phyloP scores from a whole-genome alignment of 495 filamentous ascomycete genomes.

The Pyrenula massariospora region DNA sequence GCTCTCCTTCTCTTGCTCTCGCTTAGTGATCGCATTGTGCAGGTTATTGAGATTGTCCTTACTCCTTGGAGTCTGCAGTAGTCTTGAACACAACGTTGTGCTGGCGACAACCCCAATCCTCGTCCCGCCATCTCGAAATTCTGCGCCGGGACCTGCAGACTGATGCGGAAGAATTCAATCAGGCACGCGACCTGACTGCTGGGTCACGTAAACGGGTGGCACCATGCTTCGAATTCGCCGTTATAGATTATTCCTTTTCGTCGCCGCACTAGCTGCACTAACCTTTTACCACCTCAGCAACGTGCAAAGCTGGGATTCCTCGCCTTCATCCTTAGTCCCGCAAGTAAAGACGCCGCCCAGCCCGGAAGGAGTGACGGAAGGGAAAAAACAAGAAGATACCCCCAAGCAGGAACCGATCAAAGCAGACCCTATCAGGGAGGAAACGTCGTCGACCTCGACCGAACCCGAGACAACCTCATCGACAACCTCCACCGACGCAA shows the following conservation, averaged over 20 bases:
- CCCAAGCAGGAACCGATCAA: constrained; percentile 4
- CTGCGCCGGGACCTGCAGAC: not conserved
- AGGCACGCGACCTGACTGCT: not conserved
- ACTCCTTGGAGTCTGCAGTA: too few relatives aligned
- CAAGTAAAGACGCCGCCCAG: not conserved
- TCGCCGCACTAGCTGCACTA: constrained; percentile 52
- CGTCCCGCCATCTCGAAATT: not conserved
- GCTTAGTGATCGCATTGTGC: too few relatives aligned
- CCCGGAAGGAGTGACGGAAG: not conserved
- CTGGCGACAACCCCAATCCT: too few relatives aligned
- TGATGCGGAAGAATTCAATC: not conserved
- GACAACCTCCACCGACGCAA: not conserved
- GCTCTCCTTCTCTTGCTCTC: too few relatives aligned
- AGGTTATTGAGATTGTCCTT: too few relatives aligned
- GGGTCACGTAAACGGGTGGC: constrained; percentile 1
- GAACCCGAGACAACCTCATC: constrained; percentile 3
- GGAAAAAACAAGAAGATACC: not conserved
- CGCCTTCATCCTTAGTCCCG: not conserved
- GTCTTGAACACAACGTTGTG: too few relatives aligned
- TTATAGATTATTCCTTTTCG: constrained; percentile 63
- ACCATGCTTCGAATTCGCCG: constrained; percentile 66
- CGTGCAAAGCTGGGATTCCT: constrained; percentile 10
- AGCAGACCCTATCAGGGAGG: constrained; percentile 2
- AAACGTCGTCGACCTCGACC: not conserved
- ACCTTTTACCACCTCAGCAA: constrained; percentile 51